Percentiles rank a stretch among this genome's conserved stretches.
phyloP scores from a whole-genome alignment of 192 early-diverging fungal genomes.

The Endogone sp. region DNA sequence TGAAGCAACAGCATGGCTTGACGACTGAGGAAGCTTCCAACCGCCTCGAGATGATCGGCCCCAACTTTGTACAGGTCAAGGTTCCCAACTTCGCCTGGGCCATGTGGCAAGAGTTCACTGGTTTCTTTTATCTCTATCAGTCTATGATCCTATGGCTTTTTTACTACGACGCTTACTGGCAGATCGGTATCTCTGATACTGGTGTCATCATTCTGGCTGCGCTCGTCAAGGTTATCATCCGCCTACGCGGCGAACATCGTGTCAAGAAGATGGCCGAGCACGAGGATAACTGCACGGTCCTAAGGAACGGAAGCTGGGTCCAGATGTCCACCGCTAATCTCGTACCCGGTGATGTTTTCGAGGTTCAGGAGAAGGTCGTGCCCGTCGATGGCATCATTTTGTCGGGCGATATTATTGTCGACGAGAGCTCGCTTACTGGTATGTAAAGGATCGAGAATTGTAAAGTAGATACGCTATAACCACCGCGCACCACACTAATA shows the following conservation, averaged over 20 bases:
- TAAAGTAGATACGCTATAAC: background rate
- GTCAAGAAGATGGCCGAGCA: constrained; percentile 62
- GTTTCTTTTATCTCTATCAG: constrained; percentile 58
- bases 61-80: constrained; percentile 65
- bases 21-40: constrained; percentile 40
- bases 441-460: no score
- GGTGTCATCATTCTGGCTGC: constrained; percentile 47
- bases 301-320: constrained; percentile 54
- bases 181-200: constrained; percentile 51
- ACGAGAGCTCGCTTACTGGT: constrained; percentile 60
- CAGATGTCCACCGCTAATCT: constrained; percentile 44
- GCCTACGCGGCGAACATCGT: constrained; percentile 45
- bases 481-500: background rate
- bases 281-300: constrained; percentile 38
- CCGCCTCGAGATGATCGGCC: constrained; percentile 58
- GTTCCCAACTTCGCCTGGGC: constrained; percentile 53
- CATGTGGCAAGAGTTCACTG: constrained; percentile 51
- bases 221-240: constrained; percentile 46
- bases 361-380: constrained; percentile 22
- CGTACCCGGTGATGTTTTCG: constrained; percentile 73
- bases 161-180: constrained; percentile 51
- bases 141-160: constrained; percentile 46
- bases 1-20: constrained; percentile 40
- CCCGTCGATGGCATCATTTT: constrained; percentile 53
- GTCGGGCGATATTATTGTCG: constrained; percentile 51